Evolutionary conservation across 768 basidiomycete species (phyloP), one percentile per base, ranked within the genome.

Genomic region (Auricularia cornea): DNA sequence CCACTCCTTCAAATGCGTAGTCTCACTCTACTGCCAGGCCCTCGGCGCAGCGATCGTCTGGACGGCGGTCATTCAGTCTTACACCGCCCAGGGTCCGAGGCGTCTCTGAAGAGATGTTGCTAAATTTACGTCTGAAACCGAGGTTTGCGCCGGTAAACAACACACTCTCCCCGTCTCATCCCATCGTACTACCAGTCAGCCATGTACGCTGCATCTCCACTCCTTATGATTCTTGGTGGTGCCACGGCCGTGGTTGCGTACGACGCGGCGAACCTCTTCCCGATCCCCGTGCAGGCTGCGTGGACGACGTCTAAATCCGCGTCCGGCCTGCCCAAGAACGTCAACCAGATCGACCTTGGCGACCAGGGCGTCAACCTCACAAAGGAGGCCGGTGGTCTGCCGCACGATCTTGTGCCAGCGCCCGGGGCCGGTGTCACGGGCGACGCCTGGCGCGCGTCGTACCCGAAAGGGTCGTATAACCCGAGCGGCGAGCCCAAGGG

Each of bases 381-480:
- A 20, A 73, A 78, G 30, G 68, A 76, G 16, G 69, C 82, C 30
- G 67, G 61, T 0, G 67, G 68, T 20, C 73, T 83, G 3, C 61
- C 76, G 6, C 80, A 81, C 66, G 71, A 71, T 60, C 80, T 80
- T 69, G 74, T 76, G 62, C 63, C 70, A 44, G 78, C 79, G 14
- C 81, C 83, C 31, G 83, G 83, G 64, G 8, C 12, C 30, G 54
- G 44, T 23, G 44, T 48, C 20, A 23, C 16, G 20, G 44, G 44
- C 44, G 23, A 38, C n/a, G 75, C 80, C 20, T 83, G 84, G 80
- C 76, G 78, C 68, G 82, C 83, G 0, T 74, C 75, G 65, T 87
- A 80, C 70, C 82, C 83, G 38, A 48, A 81, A 69, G 86, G 85
- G 29, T 86, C 85, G 57, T 84, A 80, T 72, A 83, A 77, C n/a